These are phyloP conservation scores for Anacardium occidentale DNA, from an alignment of 345 rosid genomes.

Conservation along the genomic window DNA sequence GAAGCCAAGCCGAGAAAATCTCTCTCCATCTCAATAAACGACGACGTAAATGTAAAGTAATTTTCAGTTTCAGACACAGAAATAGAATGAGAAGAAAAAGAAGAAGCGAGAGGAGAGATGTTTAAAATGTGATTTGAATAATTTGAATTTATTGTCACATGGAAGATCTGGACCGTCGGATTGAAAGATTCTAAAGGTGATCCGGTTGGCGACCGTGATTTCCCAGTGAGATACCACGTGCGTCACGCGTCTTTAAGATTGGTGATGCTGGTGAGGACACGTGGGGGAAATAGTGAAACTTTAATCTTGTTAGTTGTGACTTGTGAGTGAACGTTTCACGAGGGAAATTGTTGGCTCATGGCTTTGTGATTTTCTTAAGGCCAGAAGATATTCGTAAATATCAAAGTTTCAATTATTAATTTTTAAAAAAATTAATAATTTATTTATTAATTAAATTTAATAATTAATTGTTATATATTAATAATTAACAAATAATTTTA, in stretches of 20 bases:
- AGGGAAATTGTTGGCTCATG: not conserved
- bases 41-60: not conserved
- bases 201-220: slow-evolving; percentile 22
- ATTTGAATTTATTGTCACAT: slow-evolving; percentile 22
- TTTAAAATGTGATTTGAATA: not conserved
- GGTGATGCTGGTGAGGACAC: slow-evolving; percentile 16
- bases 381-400: too few species aligned
- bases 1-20: slow-evolving; percentile 55
- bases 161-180: slow-evolving; percentile 31
- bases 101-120: not conserved
- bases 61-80: not conserved
- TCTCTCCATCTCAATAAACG: slow-evolving; percentile 42
- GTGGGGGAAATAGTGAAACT: slow-evolving; percentile 25
- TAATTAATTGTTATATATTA: too few species aligned
- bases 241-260: slow-evolving; percentile 17
- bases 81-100: not conserved
- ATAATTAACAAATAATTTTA: too few species aligned
- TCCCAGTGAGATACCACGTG: slow-evolving; percentile 42
- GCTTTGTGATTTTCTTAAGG: not conserved
- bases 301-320: not conserved
- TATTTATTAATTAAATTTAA: too few species aligned
- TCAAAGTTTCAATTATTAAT: too few species aligned
- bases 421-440: too few species aligned
- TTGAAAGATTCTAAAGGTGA: slow-evolving; percentile 5
- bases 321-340: slow-evolving; percentile 7